phyloP scores from a whole-genome alignment of 1,284 basidiomycete genomes.

The Apiotrichum gamsii region DNA sequence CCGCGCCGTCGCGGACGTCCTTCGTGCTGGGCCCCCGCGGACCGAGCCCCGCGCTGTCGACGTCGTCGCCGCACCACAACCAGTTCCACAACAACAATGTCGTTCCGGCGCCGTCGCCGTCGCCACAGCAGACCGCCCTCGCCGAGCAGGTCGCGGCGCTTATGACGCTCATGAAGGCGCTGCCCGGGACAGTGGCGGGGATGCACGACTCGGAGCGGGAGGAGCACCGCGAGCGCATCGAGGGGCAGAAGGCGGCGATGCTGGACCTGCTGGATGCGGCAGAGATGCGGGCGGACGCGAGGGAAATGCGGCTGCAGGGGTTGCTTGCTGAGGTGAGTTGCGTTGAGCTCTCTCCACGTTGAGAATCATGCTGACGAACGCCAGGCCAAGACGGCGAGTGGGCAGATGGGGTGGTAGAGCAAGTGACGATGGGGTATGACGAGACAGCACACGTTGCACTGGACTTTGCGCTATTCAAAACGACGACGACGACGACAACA shows the following conservation, averaged over 20 bases:
- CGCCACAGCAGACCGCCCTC: not conserved
- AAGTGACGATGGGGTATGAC: too few relatives aligned
- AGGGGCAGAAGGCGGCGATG: slow-evolving; percentile 3
- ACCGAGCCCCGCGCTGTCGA: too few relatives aligned
- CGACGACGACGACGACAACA: too few relatives aligned
- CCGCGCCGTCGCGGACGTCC: not conserved
- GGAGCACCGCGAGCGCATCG: not conserved
- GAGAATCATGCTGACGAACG: not conserved
- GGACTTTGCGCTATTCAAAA: too few relatives aligned
- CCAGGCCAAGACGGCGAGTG: slow-evolving; percentile 14
- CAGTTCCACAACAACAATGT: too few relatives aligned
- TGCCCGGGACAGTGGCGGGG: slow-evolving; percentile 1
- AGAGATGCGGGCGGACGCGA: slow-evolving; percentile 9
- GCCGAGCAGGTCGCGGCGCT: slow-evolving; percentile 6
- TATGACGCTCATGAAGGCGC: not conserved
- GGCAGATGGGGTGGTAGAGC: slow-evolving; percentile 19
- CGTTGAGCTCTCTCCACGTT: too few relatives aligned
- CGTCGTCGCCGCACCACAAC: too few relatives aligned
- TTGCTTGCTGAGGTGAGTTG: slow-evolving; percentile 17
- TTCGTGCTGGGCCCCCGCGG: not conserved
- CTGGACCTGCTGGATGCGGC: slow-evolving; percentile 12
- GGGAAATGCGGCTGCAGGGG: slow-evolving; percentile 12
- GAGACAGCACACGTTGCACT: too few relatives aligned
- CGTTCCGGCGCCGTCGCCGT: too few relatives aligned
- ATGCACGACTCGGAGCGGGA: slow-evolving; percentile 1